phyloP scores from a whole-genome alignment of 202 grass and related monocot species.

The Hordeum pubiflorum region DNA sequence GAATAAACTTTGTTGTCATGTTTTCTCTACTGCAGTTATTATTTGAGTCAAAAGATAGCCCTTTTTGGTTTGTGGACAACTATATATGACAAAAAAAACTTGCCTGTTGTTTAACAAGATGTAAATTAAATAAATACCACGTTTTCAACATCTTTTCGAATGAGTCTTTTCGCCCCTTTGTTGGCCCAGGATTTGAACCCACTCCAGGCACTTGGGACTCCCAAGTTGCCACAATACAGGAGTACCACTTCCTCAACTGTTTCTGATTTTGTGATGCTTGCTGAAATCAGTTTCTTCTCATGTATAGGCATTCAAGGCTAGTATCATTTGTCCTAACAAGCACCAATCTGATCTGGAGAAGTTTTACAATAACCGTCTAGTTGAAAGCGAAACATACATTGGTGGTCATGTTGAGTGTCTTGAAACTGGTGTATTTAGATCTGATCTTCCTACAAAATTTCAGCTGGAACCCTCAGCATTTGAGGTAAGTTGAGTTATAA shows the following conservation, averaged over 20 bases:
- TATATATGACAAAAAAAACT: neutral
- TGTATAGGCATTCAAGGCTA: conserved; percentile 82
- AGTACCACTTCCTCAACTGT: neutral
- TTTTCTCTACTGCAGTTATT: conserved; percentile 4
- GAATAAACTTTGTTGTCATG: conserved; percentile 19
- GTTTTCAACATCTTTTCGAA: neutral
- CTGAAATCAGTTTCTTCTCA: conserved; percentile 37
- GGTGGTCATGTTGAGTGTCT: conserved; percentile 98
- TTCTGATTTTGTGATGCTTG: conserved; percentile 17
- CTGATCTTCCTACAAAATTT: conserved; percentile 96
- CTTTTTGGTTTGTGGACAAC: neutral
- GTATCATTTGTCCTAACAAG: conserved; percentile 96
- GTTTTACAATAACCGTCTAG: conserved; percentile 78
- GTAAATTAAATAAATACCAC: neutral
- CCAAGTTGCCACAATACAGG: neutral
- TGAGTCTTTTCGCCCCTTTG: neutral
- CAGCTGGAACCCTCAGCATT: conserved; percentile 75
- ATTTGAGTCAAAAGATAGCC: neutral
- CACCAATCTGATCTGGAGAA: conserved; percentile 86
- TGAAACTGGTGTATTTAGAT: conserved; percentile 99
- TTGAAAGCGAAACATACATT: conserved; percentile 99
- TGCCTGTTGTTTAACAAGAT: neutral
- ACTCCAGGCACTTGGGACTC: neutral
- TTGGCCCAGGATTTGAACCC: conserved; percentile 7
- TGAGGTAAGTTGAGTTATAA: conserved; percentile 47